phyloP scores from a whole-genome alignment of 192 early-diverging fungal genomes.

The Podila epicladia region DNA sequence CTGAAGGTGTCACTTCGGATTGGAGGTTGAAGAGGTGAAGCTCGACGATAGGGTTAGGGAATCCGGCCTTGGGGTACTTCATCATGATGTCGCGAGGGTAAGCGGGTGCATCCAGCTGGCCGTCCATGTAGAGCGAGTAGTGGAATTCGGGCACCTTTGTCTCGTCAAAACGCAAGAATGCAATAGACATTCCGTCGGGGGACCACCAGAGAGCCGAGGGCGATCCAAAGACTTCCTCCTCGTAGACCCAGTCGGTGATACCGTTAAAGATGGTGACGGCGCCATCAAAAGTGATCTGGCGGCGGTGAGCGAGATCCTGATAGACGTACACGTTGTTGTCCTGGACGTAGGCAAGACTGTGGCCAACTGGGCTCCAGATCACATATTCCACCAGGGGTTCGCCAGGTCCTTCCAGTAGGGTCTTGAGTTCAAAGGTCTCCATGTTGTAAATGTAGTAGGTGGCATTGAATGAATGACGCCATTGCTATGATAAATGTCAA shows the following conservation, averaged over 20 bases:
- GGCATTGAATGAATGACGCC: constrained; percentile 87
- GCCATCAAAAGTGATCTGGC: constrained; percentile 88
- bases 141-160: constrained; percentile 80
- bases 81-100: constrained; percentile 81
- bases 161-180: constrained; percentile 91
- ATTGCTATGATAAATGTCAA: constrained; percentile 59
- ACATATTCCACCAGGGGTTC: constrained; percentile 70
- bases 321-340: constrained; percentile 91
- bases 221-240: constrained; percentile 87
- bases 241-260: constrained; percentile 98
- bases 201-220: constrained; percentile 89
- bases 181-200: constrained; percentile 77
- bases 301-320: constrained; percentile 69
- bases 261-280: constrained; percentile 87
- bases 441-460: constrained; percentile 85
- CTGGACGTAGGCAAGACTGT: constrained; percentile 84
- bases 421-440: constrained; percentile 61
- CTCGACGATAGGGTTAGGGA: constrained; percentile 82
- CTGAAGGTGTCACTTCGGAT: constrained; percentile 16
- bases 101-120: constrained; percentile 47
- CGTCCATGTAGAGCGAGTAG: constrained; percentile 77
- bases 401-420: constrained; percentile 59
- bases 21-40: constrained; percentile 72
- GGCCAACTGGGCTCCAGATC: constrained; percentile 81
- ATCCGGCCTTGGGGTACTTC: constrained; percentile 94